Percentiles rank a stretch among this genome's conserved stretches.
Conservation (phyloP, 1,284 basidiomycete species). For the Kwoniella shivajii region DNA sequence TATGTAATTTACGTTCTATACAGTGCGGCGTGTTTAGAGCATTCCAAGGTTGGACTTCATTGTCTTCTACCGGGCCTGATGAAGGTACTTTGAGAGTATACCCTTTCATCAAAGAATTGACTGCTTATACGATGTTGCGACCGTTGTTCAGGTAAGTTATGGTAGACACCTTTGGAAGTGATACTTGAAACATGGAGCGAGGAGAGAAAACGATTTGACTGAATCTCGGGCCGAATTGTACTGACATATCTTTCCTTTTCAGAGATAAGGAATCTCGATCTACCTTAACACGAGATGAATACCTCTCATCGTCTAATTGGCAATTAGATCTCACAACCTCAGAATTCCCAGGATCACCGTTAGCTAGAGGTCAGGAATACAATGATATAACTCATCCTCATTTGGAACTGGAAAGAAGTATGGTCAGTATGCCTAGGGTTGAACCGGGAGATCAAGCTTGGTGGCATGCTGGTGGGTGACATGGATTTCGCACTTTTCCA, state of each 20-base stretch:
- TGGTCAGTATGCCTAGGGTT: constrained; percentile 73
- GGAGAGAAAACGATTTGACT: too few relatives aligned
- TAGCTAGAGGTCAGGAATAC: constrained; percentile 68
- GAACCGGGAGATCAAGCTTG: constrained; percentile 75
- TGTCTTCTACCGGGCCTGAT: constrained; percentile 62
- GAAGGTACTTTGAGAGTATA: constrained; percentile 79
- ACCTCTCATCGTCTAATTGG: constrained; percentile 64
- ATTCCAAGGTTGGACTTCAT: constrained; percentile 69
- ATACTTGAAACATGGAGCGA: too few relatives aligned
- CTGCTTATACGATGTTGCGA: constrained; percentile 72
- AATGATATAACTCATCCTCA: constrained; percentile 69
- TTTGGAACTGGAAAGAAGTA: constrained; percentile 64
- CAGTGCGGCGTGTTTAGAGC: constrained; percentile 74
- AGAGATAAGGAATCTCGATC: constrained; percentile 17
- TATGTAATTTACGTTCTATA: constrained; percentile 57
- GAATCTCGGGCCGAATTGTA: background rate
- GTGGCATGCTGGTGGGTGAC: constrained; percentile 70
- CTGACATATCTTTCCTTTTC: background rate
- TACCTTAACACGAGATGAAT: constrained; percentile 28
- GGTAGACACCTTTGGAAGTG: background rate
- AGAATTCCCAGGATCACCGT: constrained; percentile 65
- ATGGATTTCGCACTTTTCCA: background rate
- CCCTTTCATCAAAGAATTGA: constrained; percentile 71
- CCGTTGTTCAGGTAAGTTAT: constrained; percentile 65
- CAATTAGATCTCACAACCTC: constrained; percentile 60